Conservation (phyloP, 2,329 filamentous ascomycete genomes). For the Colletotrichum godetiae region DNA sequence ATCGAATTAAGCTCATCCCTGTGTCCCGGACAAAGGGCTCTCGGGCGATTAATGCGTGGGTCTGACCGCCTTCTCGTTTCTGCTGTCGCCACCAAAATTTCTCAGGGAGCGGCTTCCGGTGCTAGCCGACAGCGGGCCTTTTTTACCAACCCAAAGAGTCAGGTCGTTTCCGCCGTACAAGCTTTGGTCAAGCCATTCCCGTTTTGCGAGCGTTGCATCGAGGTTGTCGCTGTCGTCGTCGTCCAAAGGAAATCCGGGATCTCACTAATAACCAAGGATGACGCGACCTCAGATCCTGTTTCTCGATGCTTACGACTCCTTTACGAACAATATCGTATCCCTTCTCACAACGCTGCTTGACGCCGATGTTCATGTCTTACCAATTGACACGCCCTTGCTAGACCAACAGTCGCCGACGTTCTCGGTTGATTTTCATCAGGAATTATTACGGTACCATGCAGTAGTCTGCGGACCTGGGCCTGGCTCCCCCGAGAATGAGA, state of each 20-base stretch:
- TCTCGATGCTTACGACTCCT: conserved; percentile 96
- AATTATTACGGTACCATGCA: conserved; percentile 76
- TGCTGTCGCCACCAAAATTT: conserved; percentile 30
- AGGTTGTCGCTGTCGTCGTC: background rate
- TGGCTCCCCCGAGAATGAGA: conserved; percentile 76
- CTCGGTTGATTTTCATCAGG: conserved; percentile 57
- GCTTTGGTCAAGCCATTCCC: conserved; percentile 12
- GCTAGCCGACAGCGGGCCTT: conserved; percentile 29
- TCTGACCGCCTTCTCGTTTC: conserved; percentile 31
- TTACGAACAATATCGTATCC: conserved; percentile 93
- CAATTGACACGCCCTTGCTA: conserved; percentile 73
- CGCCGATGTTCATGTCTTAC: conserved; percentile 76
- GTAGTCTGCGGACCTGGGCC: conserved; percentile 93
- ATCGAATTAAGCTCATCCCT: conserved; percentile 31
- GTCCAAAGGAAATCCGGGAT: background rate
- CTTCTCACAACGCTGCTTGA: conserved; percentile 78
- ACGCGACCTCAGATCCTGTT: conserved; percentile 74
- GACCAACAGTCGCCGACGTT: conserved; percentile 54
- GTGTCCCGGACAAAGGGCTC: conserved; percentile 22
- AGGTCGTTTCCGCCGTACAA: conserved; percentile 15
- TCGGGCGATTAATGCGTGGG: conserved; percentile 22
- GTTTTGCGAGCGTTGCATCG: conserved; percentile 14
- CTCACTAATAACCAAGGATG: conserved; percentile 38
- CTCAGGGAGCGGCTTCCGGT: conserved; percentile 17
- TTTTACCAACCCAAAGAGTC: conserved; percentile 1